Evolutionary conservation across 148 eudicot species (phyloP).

Genomic region (Chenopodium album): DNA sequence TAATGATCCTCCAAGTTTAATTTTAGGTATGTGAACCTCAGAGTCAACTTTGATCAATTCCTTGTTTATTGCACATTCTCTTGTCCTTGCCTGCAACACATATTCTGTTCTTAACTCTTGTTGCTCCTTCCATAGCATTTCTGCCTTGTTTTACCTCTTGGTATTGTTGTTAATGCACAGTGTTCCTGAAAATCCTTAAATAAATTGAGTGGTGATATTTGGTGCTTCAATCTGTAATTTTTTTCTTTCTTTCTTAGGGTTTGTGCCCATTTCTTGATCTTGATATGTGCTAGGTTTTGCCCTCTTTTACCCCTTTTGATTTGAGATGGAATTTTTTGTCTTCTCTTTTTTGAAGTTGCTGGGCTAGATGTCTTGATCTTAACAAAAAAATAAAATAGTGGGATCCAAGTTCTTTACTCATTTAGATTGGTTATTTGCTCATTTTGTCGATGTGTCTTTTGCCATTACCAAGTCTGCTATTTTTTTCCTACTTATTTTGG

Average conservation of each 20-base stretch:
- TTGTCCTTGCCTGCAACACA: neutral
- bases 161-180: neutral
- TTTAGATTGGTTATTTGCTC: neutral
- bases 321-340: neutral
- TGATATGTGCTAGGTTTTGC: neutral
- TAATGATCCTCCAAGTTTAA: too few relatives aligned
- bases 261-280: neutral
- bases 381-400: too few relatives aligned
- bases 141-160: neutral
- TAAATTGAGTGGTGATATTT: neutral
- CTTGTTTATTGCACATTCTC: neutral
- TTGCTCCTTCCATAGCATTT: neutral
- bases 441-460: neutral
- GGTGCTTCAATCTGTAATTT: neutral
- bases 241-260: neutral
- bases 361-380: neutral
- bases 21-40: too few relatives aligned
- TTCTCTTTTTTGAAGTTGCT: neutral
- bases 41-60: neutral
- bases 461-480: neutral
- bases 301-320: neutral
- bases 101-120: neutral
- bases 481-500: too few relatives aligned
- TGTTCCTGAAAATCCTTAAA: too few relatives aligned
- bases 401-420: too few relatives aligned